Percentiles rank a stretch among this genome's conserved stretches.
phyloP scores from a whole-genome alignment of 1,284 basidiomycete species.

The Apiotrichum domesticum region DNA sequence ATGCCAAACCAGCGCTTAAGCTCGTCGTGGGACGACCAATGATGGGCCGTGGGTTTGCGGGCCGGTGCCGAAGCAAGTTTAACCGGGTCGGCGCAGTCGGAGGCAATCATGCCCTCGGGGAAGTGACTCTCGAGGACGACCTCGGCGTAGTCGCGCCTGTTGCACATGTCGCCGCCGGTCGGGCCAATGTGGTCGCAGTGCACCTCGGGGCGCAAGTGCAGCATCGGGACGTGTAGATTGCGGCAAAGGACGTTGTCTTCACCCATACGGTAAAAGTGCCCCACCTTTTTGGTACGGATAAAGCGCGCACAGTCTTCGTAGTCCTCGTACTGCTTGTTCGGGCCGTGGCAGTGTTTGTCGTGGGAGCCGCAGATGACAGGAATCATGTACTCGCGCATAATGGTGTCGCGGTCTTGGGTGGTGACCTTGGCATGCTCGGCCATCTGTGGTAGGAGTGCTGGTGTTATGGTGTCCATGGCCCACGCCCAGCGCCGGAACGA shows the following conservation, averaged over 20 bases:
- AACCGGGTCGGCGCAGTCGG: background rate
- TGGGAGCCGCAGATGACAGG: slow-evolving; percentile 18
- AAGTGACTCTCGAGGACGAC: slow-evolving; percentile 24
- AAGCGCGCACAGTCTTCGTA: slow-evolving; percentile 19
- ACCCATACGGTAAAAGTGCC: slow-evolving; percentile 21
- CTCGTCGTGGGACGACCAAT: background rate
- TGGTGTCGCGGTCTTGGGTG: slow-evolving; percentile 2
- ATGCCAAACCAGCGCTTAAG: background rate
- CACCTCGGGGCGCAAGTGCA: slow-evolving; percentile 16
- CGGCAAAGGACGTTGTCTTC: slow-evolving; percentile 33
- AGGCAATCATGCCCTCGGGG: slow-evolving; percentile 21
- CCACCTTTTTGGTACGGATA: slow-evolving; percentile 11
- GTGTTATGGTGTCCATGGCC: slow-evolving; percentile 21
- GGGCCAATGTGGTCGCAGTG: slow-evolving; percentile 28
- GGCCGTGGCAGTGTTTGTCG: slow-evolving; percentile 18
- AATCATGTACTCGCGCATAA: slow-evolving; percentile 17
- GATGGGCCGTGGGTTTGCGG: background rate
- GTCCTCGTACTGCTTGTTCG: slow-evolving; percentile 20
- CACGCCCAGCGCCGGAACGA: slow-evolving; percentile 27
- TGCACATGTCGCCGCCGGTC: slow-evolving; percentile 27
- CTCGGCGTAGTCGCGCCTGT: slow-evolving; percentile 18
- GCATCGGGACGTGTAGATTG: slow-evolving; percentile 23
- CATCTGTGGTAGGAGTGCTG: slow-evolving; percentile 24
- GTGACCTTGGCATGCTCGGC: slow-evolving; percentile 10
- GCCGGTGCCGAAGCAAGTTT: background rate